Evolutionary conservation across 352 stramenopile genomes (phyloP).

Genomic region (Pythium phragmitis): DNA sequence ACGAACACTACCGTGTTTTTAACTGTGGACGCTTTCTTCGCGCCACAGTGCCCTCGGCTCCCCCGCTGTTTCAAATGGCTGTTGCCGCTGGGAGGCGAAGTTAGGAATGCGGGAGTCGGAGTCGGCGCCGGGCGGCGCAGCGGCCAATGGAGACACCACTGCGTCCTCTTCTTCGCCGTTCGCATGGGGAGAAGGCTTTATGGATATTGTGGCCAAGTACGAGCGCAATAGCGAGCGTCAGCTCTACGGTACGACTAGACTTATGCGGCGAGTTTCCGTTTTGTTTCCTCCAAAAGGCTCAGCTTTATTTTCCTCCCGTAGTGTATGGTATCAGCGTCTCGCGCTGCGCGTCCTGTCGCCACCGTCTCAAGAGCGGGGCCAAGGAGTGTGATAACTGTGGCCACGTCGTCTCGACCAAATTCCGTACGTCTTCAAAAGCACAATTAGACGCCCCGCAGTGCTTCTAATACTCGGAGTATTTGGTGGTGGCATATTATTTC

Average conservation of each 20-base stretch:
- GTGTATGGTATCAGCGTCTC: conserved; percentile 64
- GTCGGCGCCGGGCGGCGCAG: background rate
- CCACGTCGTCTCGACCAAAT: conserved; percentile 27
- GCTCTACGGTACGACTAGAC: conserved; percentile 44
- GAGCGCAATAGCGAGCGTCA: conserved; percentile 46
- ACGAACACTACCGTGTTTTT: background rate
- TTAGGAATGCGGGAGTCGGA: background rate
- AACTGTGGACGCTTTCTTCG: background rate
- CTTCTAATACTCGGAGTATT: too few species aligned
- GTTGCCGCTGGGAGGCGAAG: background rate
- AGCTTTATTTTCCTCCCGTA: conserved; percentile 10
- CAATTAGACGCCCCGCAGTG: background rate
- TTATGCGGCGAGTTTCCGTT: background rate
- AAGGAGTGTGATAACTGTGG: conserved; percentile 44
- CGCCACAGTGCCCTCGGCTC: background rate
- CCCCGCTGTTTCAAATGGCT: background rate
- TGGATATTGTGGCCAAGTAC: conserved; percentile 38
- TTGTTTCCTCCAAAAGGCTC: background rate
- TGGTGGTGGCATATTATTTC: too few species aligned
- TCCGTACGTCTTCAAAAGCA: conserved; percentile 9
- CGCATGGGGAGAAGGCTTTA: conserved; percentile 20
- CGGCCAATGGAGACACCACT: background rate
- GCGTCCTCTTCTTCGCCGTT: background rate
- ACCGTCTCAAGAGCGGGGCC: conserved; percentile 34
- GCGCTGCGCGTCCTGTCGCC: conserved; percentile 46